phyloP scores from a whole-genome alignment of 495 filamentous ascomycete genomes.

The Penicillium salamii region DNA sequence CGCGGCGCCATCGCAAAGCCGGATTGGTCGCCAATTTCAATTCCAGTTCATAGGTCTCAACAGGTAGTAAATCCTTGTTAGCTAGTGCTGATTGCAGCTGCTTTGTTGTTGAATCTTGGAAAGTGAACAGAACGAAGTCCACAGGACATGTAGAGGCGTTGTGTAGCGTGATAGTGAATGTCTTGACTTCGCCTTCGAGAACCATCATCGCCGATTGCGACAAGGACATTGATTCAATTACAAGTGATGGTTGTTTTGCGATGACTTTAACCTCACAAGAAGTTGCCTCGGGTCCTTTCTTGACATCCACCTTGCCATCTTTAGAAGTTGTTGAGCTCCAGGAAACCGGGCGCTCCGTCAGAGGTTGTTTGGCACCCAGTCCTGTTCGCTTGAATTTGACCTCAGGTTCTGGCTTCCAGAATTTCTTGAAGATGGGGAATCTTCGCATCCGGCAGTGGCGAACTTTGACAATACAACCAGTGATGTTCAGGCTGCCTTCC shows the following conservation, averaged over 20 bases:
- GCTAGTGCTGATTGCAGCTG: constrained; percentile 70
- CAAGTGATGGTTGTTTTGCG: constrained; percentile 68
- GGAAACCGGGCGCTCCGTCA: constrained; percentile 51
- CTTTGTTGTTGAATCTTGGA: constrained; percentile 80
- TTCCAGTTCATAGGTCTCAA: constrained; percentile 82
- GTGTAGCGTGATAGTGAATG: constrained; percentile 75
- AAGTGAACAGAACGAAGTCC: constrained; percentile 83
- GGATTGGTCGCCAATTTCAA: constrained; percentile 71
- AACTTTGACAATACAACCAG: constrained; percentile 75
- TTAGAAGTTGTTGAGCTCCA: constrained; percentile 50
- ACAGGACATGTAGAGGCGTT: constrained; percentile 74
- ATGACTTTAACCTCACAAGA: constrained; percentile 65
- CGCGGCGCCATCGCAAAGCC: constrained; percentile 62
- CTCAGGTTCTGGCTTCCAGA: constrained; percentile 70
- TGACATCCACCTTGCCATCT: constrained; percentile 35
- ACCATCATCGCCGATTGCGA: constrained; percentile 88
- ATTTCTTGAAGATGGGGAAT: constrained; percentile 77
- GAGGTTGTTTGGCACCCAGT: constrained; percentile 55
- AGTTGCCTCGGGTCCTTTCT: constrained; percentile 34
- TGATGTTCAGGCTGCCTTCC: constrained; percentile 67
- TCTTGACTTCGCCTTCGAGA: constrained; percentile 77
- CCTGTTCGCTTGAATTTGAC: constrained; percentile 74
- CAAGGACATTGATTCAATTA: constrained; percentile 71
- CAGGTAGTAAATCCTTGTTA: constrained; percentile 70
- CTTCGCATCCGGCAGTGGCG: constrained; percentile 74